These are phyloP conservation scores for Pholiota microspora DNA, from an alignment of 768 basidiomycete species.

Conservation along the genomic window DNA sequence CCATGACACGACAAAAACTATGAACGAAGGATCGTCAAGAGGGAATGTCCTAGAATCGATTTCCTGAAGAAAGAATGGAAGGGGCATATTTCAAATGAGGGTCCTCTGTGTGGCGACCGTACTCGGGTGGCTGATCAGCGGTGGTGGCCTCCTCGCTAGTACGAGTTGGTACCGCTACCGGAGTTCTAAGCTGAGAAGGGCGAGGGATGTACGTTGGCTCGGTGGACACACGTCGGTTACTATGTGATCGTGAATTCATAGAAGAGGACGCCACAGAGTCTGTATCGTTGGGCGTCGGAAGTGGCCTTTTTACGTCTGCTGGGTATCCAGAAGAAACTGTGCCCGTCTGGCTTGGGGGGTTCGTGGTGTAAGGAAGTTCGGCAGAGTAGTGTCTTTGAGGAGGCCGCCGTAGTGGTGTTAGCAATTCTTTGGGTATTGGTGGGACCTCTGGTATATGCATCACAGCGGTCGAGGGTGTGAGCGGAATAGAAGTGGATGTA, in stretches of 20 bases:
- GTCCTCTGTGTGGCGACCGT: constrained; percentile 19
- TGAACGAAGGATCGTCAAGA: not conserved
- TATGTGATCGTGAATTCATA: constrained; percentile 2
- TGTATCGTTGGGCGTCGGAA: not conserved
- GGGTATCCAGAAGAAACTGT: not conserved
- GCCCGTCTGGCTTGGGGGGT: not conserved
- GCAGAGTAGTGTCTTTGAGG: not conserved
- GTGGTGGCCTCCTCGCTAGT: constrained; percentile 4
- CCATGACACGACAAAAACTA: not conserved
- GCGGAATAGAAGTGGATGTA: not conserved
- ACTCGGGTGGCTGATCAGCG: constrained; percentile 19
- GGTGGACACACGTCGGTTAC: constrained; percentile 12
- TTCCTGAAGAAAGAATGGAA: constrained; percentile 20
- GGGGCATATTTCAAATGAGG: constrained; percentile 21
- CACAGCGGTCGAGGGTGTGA: not conserved
- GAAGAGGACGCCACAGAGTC: constrained; percentile 13
- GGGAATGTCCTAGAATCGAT: constrained; percentile 13
- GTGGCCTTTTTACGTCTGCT: constrained; percentile 2
- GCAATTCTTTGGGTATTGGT: not conserved
- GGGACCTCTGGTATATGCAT: not conserved
- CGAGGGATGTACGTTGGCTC: constrained; percentile 20
- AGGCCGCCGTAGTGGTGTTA: not conserved
- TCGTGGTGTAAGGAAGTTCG: not conserved
- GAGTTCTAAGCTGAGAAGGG: constrained; percentile 11
- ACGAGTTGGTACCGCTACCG: not conserved